Evolutionary conservation across 345 rosid genomes (phyloP), one percentile per base, ranked within the genome.

Genomic region (Gossypium longicalyx): DNA sequence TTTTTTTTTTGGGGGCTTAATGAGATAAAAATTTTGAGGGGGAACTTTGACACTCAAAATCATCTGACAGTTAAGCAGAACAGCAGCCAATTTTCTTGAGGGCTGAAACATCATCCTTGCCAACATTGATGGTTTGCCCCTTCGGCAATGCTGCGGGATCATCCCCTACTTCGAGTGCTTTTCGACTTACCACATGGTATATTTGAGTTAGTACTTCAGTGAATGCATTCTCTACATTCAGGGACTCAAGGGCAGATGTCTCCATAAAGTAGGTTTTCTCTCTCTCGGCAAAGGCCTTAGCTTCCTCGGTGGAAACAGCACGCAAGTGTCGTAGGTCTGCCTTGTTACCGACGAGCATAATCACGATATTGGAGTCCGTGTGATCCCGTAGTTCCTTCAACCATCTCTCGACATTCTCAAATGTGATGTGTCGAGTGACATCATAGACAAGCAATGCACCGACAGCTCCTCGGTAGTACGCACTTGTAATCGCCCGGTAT

Each of bases 331-430:
- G 91, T 34, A 89, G 80, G 77, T 93, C 97, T 0, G 97, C 90
- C 80, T 93, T 93, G 87, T 93, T 93, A 15, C 98, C 98, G 34
- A 93, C 92, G 34, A 93, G 92, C 98, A 93, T 91, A 59, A 91
- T 85, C 64, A 89, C 97, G 12, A 93, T 93, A 75, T 87, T 93
- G 77, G 89, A 79, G 71, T 93, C 97, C 0, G 97, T 91, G 82
- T 91, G 98, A 78, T 83, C 93, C 62, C 98, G 84, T 71, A 93
- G 88, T 86, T 91, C 98, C 84, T 91, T 93, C 68, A 91, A 79
- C 98, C 98, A 93, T 77, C 98, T 89, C 77, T 91, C 92, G 23
- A 89, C 92, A 67, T 93, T 93, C 84, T 91, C 98, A 76, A 91
- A 93, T 0, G 94, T 91, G 17, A 93, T 87, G 65, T 91, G 93